Evolutionary conservation across 2,329 filamentous ascomycete genomes (phyloP).

Genomic region (Aspergillus awamori): DNA sequence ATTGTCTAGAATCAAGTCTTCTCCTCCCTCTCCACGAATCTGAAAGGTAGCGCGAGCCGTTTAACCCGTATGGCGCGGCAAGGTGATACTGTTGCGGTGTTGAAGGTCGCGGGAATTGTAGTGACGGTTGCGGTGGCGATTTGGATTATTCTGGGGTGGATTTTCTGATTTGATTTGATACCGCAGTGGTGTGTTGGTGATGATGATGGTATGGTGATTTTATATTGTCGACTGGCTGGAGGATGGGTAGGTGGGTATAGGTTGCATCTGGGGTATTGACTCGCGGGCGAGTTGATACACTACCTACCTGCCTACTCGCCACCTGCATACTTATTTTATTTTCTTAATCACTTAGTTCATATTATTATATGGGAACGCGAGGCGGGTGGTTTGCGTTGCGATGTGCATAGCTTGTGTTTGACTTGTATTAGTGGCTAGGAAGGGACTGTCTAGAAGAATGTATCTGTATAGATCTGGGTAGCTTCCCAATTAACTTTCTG

Average conservation of each 20-base stretch:
- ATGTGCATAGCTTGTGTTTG: too few species aligned
- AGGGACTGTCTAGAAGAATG: too few species aligned
- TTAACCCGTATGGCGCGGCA: conserved; percentile 87
- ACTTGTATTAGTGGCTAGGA: too few species aligned
- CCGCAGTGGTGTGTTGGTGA: background rate
- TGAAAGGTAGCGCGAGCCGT: conserved; percentile 81
- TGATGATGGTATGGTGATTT: background rate
- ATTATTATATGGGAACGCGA: too few species aligned
- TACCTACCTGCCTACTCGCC: too few species aligned
- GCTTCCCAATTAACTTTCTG: too few species aligned
- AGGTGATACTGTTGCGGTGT: conserved; percentile 86
- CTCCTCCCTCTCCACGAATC: conserved; percentile 76
- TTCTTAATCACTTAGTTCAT: too few species aligned
- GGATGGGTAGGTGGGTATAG: background rate
- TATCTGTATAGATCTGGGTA: too few species aligned
- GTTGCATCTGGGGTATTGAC: too few species aligned
- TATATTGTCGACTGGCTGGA: background rate
- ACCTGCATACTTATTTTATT: too few species aligned
- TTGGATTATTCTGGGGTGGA: conserved; percentile 70
- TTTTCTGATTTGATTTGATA: conserved; percentile 49
- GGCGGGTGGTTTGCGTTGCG: too few species aligned
- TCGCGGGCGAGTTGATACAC: too few species aligned
- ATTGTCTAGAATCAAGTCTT: conserved; percentile 76
- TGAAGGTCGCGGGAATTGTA: conserved; percentile 86
- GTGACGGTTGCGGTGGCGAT: conserved; percentile 71